phyloP scores from a whole-genome alignment of 257 asterid genomes.

The Verbena officinalis region DNA sequence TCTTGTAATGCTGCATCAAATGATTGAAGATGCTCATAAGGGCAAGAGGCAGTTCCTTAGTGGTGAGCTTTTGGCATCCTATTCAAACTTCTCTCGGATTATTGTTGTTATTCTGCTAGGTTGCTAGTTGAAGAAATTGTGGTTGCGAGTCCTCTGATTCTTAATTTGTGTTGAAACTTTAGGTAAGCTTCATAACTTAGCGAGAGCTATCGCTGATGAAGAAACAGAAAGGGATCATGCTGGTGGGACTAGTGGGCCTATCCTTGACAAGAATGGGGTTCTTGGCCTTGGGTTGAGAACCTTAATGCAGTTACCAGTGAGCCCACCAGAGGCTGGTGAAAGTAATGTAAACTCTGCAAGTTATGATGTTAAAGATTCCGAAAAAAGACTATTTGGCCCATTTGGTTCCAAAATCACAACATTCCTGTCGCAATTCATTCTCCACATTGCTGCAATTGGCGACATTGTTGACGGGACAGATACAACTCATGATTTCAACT shows the following conservation, averaged over 20 bases:
- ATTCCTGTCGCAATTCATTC: constrained; percentile 91
- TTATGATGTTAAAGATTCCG: constrained; percentile 81
- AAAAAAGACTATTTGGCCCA: constrained; percentile 77
- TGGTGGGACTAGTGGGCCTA: constrained; percentile 51
- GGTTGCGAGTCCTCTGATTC: constrained; percentile 30
- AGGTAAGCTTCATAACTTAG: constrained; percentile 97
- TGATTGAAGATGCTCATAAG: constrained; percentile 99
- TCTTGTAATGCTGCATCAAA: constrained; percentile 91
- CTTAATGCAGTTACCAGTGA: constrained; percentile 47
- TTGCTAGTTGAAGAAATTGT: constrained; percentile 14
- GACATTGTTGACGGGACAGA: constrained; percentile 99
- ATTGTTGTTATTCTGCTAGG: constrained; percentile 15
- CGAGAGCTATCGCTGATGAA: constrained; percentile 96
- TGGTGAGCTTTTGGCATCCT: constrained; percentile 48
- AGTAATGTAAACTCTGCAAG: constrained; percentile 53
- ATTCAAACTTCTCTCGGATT: constrained; percentile 23
- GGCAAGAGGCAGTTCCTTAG: constrained; percentile 97
- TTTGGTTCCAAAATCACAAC: constrained; percentile 75
- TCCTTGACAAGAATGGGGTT: constrained; percentile 63
- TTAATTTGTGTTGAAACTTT: constrained; percentile 29
- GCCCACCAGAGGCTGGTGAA: constrained; percentile 57
- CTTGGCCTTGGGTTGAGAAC: constrained; percentile 89
- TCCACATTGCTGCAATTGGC: constrained; percentile 96
- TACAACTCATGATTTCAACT: constrained; percentile 97
- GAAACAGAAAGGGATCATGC: constrained; percentile 76